Evolutionary conservation across 1,139 yeast species (phyloP), one percentile per base, ranked within the genome.

Genomic region (Chernovozyma sophiae-reginae): DNA sequence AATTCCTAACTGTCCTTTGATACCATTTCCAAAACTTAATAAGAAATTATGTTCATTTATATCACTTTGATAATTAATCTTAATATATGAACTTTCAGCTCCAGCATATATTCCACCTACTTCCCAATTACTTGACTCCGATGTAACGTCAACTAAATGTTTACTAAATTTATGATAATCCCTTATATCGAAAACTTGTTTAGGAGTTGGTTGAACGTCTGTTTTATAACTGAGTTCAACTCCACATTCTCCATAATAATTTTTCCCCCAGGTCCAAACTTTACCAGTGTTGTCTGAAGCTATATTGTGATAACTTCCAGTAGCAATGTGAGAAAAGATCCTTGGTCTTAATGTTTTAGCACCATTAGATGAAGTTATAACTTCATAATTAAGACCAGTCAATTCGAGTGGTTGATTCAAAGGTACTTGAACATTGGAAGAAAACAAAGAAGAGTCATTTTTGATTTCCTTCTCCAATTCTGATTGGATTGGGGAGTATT

Each of bases 1-100:
- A 34, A 78, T 74, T 14, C 97, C 98, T 40, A 89, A 67, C 59
- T 87, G 95, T n/a, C 97, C 98, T 48, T 75, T 74, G 36, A 84
- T 59, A 4, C 97, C 96, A 49, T 80, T 79, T 18, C 98, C 98
- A 62, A 89, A 81, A 4, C 87, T 71, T 47, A 81, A 65, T 37
- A 76, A 59, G 10, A 65, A 43, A 12, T 62, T 57, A 36, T 58
- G 53, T 33, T 44, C 38, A 17, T 39, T 41, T 38, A 14, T 41
- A 41, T 51, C 42, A 27, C 57, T 45, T 22, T 48, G 46, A 30
- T 57, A 53, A 16, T 45, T 59, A 33, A 77, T 52, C 8, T 73
- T 62, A 14, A 79, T 70, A 58, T 72, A 86, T 1, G 92, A 73
- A 1, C 90, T 72, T 27, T 77, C 79, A 22, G 82, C 82, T 25